Conservation (phyloP, 78 protist genomes). For the Cavenderia fasciculata region DNA sequence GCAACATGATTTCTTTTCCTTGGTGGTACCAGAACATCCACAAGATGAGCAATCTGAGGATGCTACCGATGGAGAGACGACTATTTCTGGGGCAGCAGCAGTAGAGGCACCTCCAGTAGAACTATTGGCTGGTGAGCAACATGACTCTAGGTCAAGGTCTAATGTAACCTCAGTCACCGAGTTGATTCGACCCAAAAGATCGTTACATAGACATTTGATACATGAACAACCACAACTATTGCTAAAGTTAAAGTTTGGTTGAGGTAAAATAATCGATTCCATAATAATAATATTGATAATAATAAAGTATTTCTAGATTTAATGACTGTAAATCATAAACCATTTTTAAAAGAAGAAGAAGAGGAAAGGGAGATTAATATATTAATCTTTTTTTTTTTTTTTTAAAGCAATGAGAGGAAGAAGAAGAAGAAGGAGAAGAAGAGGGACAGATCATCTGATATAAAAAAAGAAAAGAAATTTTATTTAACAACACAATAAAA, state of each 20-base stretch:
- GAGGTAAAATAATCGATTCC: background rate
- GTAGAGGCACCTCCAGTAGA: too few relatives aligned
- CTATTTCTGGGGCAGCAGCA: background rate
- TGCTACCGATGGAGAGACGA: background rate
- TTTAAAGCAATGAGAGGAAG: background rate
- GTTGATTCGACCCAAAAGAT: background rate
- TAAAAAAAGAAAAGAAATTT: too few relatives aligned
- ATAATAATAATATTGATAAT: background rate
- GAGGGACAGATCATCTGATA: too few relatives aligned
- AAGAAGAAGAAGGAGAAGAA: background rate
- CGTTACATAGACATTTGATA: conserved; percentile 12
- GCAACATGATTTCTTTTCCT: background rate
- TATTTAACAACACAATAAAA: too few relatives aligned
- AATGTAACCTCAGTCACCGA: background rate
- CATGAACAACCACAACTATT: conserved; percentile 8
- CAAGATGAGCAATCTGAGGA: background rate
- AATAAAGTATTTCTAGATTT: background rate
- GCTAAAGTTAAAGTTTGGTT: background rate
- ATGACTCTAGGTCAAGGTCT: background rate
- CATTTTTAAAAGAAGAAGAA: background rate
- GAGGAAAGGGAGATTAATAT: background rate
- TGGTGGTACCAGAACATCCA: too few relatives aligned
- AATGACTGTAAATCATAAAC: background rate
- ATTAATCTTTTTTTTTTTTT: background rate
- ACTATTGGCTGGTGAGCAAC: too few relatives aligned